A percentile compares a stretch with the other conserved stretches of the same genome.
These are phyloP conservation scores for Curvularia lunata DNA, from an alignment of 2,329 filamentous ascomycete species.

Conservation along the genomic window DNA sequence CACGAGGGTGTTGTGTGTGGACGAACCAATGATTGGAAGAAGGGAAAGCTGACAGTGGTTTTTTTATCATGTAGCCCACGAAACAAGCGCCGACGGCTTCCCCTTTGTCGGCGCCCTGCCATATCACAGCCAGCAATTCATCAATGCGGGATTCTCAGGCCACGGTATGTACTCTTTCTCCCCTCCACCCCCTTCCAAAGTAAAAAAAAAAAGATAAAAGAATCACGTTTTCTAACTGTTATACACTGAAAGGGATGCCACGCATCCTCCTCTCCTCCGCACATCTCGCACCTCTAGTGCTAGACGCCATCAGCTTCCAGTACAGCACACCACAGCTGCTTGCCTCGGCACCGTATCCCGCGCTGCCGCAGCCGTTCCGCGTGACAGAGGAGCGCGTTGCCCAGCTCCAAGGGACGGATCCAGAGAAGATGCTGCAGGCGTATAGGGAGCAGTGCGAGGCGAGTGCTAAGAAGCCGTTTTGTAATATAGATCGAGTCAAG, in stretches of 20 bases:
- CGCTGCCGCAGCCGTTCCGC: conserved; percentile 16
- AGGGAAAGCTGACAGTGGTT: not conserved
- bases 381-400: conserved; percentile 12
- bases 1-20: too few species aligned
- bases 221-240: not conserved
- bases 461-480: conserved; percentile 17
- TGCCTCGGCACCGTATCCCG: conserved; percentile 8
- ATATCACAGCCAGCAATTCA: conserved; percentile 11
- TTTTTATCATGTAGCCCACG: not conserved
- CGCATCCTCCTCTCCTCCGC: conserved; percentile 15
- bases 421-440: not conserved
- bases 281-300: conserved; percentile 14
- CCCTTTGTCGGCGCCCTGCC: conserved; percentile 18
- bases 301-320: conserved; percentile 12
- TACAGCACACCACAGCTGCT: conserved; percentile 9
- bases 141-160: conserved; percentile 16
- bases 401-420: conserved; percentile 11
- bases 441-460: conserved; percentile 7
- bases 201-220: too few species aligned
- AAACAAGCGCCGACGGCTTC: conserved; percentile 11
- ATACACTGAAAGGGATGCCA: conserved; percentile 11
- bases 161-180: conserved; percentile 10
- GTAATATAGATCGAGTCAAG: conserved; percentile 9
- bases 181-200: not conserved
- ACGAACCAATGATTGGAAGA: too few species aligned